Percentiles rank a stretch among this genome's conserved stretches.
Conservation (phyloP, 768 basidiomycete genomes). For the Pluteus cervinus region DNA sequence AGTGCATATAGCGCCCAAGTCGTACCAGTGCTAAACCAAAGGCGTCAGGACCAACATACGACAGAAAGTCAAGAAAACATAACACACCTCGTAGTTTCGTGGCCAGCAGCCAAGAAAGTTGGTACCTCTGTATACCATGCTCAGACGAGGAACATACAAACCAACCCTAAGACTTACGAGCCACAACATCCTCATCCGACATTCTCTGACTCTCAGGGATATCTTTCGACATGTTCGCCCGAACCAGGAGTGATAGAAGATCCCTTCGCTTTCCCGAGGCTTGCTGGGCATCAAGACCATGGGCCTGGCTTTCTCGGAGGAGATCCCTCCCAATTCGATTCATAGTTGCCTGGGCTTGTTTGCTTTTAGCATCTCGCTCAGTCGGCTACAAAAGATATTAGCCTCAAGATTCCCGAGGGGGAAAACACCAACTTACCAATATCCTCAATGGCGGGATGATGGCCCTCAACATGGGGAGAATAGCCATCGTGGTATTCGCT, state of each 20-base stretch:
- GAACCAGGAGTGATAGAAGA: constrained; percentile 53
- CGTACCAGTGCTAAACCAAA: constrained; percentile 32
- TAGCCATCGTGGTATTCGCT: constrained; percentile 29
- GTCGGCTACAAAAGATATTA: constrained; percentile 30
- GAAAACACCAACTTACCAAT: constrained; percentile 28
- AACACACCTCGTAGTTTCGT: constrained; percentile 53
- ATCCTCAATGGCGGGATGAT: constrained; percentile 30
- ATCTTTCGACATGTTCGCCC: constrained; percentile 61
- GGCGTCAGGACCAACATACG: background rate
- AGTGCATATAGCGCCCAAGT: constrained; percentile 60
- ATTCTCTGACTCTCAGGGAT: constrained; percentile 47
- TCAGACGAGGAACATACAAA: background rate
- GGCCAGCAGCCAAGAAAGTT: constrained; percentile 55
- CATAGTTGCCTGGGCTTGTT: constrained; percentile 35
- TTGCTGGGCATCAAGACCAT: too few species aligned
- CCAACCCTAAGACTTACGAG: constrained; percentile 29
- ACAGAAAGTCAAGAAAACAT: background rate
- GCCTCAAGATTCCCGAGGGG: background rate
- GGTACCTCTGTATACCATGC: constrained; percentile 53
- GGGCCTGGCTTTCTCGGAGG: constrained; percentile 42
- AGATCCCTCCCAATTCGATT: constrained; percentile 43
- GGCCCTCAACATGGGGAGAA: constrained; percentile 23
- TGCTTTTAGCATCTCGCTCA: constrained; percentile 20
- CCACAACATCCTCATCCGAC: constrained; percentile 56
- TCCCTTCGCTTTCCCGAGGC: constrained; percentile 39